These are phyloP conservation scores for Ormosia semicastrata DNA, from an alignment of 306 rosid species.

Conservation along the genomic window DNA sequence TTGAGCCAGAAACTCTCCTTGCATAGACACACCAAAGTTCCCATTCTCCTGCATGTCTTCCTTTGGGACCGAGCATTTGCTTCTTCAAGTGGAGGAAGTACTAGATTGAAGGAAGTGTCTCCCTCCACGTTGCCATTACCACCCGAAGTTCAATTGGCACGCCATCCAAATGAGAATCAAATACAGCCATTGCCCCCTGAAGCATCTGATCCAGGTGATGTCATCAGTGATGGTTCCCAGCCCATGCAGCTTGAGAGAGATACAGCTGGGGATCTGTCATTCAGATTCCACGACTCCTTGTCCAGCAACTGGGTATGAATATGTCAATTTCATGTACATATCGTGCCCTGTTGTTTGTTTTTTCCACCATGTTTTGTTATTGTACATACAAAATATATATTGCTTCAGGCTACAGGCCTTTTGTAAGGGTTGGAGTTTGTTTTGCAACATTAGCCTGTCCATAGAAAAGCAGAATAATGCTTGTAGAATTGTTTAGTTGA, in stretches of 20 bases:
- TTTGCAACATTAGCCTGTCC: background rate
- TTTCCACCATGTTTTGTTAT: background rate
- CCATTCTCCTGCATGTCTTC: constrained; percentile 72
- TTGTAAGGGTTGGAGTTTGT: background rate
- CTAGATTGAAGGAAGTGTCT: constrained; percentile 20
- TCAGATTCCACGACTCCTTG: constrained; percentile 77
- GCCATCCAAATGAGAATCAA: constrained; percentile 49
- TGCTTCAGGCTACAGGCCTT: background rate
- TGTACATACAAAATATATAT: constrained; percentile 4
- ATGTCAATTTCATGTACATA: background rate
- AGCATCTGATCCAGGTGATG: constrained; percentile 22
- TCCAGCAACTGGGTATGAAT: constrained; percentile 72
- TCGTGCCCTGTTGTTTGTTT: background rate
- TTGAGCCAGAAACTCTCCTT: constrained; percentile 93
- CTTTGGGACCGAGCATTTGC: constrained; percentile 68
- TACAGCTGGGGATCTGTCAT: constrained; percentile 76
- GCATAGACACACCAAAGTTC: constrained; percentile 82
- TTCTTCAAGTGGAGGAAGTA: constrained; percentile 29
- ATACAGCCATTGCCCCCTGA: constrained; percentile 43
- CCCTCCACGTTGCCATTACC: constrained; percentile 43
- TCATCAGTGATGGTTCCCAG: constrained; percentile 26
- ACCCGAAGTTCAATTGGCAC: constrained; percentile 46
- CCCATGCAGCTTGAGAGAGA: constrained; percentile 52
- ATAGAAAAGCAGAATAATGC: background rate
- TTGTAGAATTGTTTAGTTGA: constrained; percentile 16